Evolutionary conservation across 805 yeast species (phyloP), one percentile per base, ranked within the genome.

Genomic region (Yarrowia keelungensis): DNA sequence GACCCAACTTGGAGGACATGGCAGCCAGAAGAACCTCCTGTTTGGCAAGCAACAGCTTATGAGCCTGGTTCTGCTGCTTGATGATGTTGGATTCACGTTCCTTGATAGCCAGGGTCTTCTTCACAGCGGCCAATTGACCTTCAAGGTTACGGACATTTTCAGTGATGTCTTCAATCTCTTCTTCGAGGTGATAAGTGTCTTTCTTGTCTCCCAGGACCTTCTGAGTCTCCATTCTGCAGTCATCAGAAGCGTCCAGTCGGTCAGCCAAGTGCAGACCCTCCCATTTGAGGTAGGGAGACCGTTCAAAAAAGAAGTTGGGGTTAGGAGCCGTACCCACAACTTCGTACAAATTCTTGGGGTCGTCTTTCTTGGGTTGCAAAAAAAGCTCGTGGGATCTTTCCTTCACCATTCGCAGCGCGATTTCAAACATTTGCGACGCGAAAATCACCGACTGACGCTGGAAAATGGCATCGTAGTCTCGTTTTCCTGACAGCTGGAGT

Each of bases 401-500:
- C 16, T 56, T 41, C 49, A 56, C 47, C 62, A 41, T 42, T 5
- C 26, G 47, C 15, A 56, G 62, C 22, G 39, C 45, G 4, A 54
- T n/a, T n/a, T 54, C 62, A 41, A 41, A 56, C 62, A 56, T 56
- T 16, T 56, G 62, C 38, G 61, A 56, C 39, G 62, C 47, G 38
- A 56, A 56, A 22, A 56, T 41, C 8, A 26, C 47, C 32, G 47
- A 41, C 62, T 56, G 61, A 3, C 61, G 61, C 26, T 54, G 35
- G 12, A 54, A 54, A 41, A 54, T 54, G 19, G 58, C 42, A 53
- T 53, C 58, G 43, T 53, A 53, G 43, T 53, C 43, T 8, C 58
- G 58, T 11, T 53, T 53, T 53, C 58, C 43, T 9, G 58, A 53
- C 41, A 53, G 32, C 16, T 54, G 61, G 9, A 54, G 61, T 26